Conservation (phyloP, 2,329 filamentous ascomycete genomes). For the Beauveria brongniartii region DNA sequence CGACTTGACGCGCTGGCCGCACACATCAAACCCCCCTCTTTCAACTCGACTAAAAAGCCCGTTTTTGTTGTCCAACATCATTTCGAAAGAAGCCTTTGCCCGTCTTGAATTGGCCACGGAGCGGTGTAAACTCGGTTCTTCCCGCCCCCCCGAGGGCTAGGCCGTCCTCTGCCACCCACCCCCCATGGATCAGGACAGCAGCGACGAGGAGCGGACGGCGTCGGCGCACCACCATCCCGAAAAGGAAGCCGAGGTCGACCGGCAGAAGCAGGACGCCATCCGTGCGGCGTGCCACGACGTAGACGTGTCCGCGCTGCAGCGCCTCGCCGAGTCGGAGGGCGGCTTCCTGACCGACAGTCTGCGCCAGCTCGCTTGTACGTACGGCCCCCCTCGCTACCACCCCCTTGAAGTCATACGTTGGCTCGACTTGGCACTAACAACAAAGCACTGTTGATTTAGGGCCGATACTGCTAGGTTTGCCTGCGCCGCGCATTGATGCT, state of each 20-base stretch:
- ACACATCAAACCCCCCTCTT: too few relatives aligned
- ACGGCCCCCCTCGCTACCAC: not conserved
- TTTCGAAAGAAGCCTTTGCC: not conserved
- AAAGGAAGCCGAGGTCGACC: not conserved
- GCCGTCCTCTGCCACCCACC: not conserved
- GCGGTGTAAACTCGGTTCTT: not conserved
- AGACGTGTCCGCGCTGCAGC: slow-evolving; percentile 48
- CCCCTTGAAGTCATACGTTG: not conserved
- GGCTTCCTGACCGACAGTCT: slow-evolving; percentile 60
- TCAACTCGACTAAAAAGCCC: too few relatives aligned
- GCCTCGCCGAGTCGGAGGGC: slow-evolving; percentile 54
- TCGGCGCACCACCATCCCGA: not conserved
- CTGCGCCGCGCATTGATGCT: slow-evolving; percentile 1
- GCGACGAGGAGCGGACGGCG: not conserved
- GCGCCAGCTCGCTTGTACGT: slow-evolving; percentile 67
- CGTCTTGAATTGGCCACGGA: not conserved
- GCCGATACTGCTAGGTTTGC: slow-evolving; percentile 13
- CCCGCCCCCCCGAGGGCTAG: not conserved
- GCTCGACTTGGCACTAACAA: not conserved
- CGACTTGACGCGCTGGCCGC: not conserved
- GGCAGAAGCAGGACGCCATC: slow-evolving; percentile 28
- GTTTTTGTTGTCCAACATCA: not conserved
- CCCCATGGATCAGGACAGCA: not conserved
- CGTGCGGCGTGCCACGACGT: slow-evolving; percentile 50
- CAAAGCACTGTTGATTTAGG: slow-evolving; percentile 1